These are phyloP conservation scores for Neonectria neomacrospora DNA, from an alignment of 2,329 filamentous ascomycete genomes.

Conservation along the genomic window DNA sequence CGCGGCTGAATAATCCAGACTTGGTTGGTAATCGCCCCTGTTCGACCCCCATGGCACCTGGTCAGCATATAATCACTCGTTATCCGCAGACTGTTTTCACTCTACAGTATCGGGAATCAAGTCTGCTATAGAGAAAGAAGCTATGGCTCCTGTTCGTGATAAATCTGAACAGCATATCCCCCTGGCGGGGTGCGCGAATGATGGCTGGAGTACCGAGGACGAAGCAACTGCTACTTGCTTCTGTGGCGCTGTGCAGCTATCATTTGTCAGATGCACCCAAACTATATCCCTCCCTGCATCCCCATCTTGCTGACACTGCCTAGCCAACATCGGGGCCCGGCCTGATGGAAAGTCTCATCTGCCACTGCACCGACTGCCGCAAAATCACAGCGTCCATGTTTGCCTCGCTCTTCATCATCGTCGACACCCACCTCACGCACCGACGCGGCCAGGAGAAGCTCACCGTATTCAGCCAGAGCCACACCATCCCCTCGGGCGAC, in stretches of 20 bases:
- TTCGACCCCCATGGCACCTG: too few relatives aligned
- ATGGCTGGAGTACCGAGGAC: slow-evolving; percentile 57
- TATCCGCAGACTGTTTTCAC: too few relatives aligned
- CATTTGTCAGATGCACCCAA: slow-evolving; percentile 54
- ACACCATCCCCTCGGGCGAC: not conserved
- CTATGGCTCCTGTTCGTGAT: too few relatives aligned
- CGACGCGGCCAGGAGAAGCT: not conserved
- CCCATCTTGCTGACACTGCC: too few relatives aligned
- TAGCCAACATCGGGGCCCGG: not conserved
- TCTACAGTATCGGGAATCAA: too few relatives aligned
- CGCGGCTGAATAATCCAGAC: too few relatives aligned
- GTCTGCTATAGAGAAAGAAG: too few relatives aligned
- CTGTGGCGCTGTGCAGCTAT: slow-evolving; percentile 66
- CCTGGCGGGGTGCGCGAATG: slow-evolving; percentile 48
- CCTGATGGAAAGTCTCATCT: not conserved
- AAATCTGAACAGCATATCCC: slow-evolving; percentile 34
- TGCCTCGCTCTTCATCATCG: not conserved
- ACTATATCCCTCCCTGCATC: too few relatives aligned
- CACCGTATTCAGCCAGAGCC: not conserved
- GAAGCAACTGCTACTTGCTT: slow-evolving; percentile 68
- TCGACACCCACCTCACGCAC: not conserved
- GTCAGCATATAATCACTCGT: too few relatives aligned
- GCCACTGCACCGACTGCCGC: not conserved
- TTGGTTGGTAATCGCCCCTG: too few relatives aligned
- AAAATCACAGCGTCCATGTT: not conserved